These are phyloP conservation scores for Phytophthora constricta DNA, from an alignment of 352 stramenopile species.

Conservation along the genomic window DNA sequence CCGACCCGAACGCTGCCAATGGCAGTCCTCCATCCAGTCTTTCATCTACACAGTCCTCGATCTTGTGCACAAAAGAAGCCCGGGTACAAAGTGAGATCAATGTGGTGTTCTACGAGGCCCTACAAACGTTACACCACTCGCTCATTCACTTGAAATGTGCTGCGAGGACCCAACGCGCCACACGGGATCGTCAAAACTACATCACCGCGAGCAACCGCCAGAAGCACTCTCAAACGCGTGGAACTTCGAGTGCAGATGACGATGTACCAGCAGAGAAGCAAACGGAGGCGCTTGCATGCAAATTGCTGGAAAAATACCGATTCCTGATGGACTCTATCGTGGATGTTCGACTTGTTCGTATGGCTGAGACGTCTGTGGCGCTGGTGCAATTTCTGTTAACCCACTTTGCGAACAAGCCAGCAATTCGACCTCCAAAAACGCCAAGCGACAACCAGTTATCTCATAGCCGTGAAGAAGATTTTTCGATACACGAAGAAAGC, in stretches of 20 bases:
- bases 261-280: constrained; percentile 43
- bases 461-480: constrained; percentile 16
- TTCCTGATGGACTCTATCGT: constrained; percentile 80
- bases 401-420: constrained; percentile 39
- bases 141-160: constrained; percentile 53
- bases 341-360: constrained; percentile 63
- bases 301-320: constrained; percentile 63
- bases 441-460: constrained; percentile 31
- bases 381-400: constrained; percentile 68
- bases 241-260: constrained; percentile 1
- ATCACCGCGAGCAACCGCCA: constrained; percentile 29
- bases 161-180: constrained; percentile 29
- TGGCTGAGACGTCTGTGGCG: constrained; percentile 59
- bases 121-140: constrained; percentile 70
- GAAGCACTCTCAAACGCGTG: constrained; percentile 10
- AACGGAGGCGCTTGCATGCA: constrained; percentile 44
- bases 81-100: constrained; percentile 75
- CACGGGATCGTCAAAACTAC: constrained; percentile 33
- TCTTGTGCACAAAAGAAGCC: constrained; percentile 60
- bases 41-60: constrained; percentile 41
- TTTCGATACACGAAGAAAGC: constrained; percentile 21
- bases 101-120: constrained; percentile 68
- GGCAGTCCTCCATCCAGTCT: constrained; percentile 29
- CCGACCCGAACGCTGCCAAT: constrained; percentile 27
- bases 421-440: constrained; percentile 9